Percentiles rank a stretch among this genome's conserved stretches.
phyloP scores from a whole-genome alignment of 2,329 filamentous ascomycete species.

The Colletotrichum cereale region DNA sequence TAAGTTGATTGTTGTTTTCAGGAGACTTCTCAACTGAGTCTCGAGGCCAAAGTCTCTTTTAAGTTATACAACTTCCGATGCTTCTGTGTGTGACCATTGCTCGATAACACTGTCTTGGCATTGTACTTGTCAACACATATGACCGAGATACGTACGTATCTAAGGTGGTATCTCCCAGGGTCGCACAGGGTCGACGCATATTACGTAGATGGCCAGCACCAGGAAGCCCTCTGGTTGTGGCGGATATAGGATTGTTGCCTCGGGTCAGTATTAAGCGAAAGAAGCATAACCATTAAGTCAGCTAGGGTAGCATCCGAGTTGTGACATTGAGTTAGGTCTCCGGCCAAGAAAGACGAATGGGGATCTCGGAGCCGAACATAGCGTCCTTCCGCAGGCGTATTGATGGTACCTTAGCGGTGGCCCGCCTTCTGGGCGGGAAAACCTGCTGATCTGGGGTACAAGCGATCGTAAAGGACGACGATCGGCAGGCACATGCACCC shows the following conservation, averaged over 20 bases:
- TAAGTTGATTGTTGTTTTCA: too few species aligned
- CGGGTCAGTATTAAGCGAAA: constrained; percentile 11
- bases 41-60: neutral
- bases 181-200: neutral
- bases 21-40: neutral
- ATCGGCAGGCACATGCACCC: neutral
- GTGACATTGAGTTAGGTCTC: neutral
- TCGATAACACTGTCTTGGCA: constrained; percentile 6
- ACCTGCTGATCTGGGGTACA: constrained; percentile 2
- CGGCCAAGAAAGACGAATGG: neutral
- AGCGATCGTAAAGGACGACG: neutral
- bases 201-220: constrained; percentile 12
- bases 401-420: constrained; percentile 2
- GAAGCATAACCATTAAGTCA: neutral
- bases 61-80: neutral
- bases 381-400: neutral
- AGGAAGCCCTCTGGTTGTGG: constrained; percentile 1
- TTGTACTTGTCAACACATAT: neutral
- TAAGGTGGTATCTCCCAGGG: too few species aligned
- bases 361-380: constrained; percentile 19
- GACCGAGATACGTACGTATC: neutral
- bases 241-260: neutral
- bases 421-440: constrained; percentile 5
- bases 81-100: neutral
- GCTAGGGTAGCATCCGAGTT: constrained; percentile 6